Conservation (phyloP, 805 yeast species). For the Suhomyces emberorum region DNA sequence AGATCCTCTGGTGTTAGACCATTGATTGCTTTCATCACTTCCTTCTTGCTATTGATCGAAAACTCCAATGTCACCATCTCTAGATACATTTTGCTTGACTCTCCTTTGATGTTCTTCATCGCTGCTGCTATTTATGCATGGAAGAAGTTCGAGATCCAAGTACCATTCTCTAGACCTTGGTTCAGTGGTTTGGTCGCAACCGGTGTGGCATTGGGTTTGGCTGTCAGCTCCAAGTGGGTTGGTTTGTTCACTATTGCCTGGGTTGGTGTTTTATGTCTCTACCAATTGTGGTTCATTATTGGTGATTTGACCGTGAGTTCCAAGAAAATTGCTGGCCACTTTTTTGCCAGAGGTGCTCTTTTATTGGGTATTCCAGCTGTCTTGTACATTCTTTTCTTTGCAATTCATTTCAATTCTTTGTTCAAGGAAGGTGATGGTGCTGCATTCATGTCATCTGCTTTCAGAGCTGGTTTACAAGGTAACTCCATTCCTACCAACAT, state of each 20-base stretch:
- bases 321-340: conserved; percentile 43
- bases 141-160: conserved; percentile 62
- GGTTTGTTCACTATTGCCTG: conserved; percentile 79
- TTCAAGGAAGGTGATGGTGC: conserved; percentile 66
- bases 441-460: conserved; percentile 69
- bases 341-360: conserved; percentile 47
- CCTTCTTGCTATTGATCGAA: conserved; percentile 58
- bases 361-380: conserved; percentile 57
- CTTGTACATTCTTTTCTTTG: conserved; percentile 57
- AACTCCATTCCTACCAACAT: conserved; percentile 58
- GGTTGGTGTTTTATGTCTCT: conserved; percentile 61
- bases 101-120: conserved; percentile 74
- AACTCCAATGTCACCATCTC: conserved; percentile 70
- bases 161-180: conserved; percentile 59
- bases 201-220: conserved; percentile 68
- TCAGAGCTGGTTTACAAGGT: conserved; percentile 60
- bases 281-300: conserved; percentile 65
- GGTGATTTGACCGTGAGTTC: conserved; percentile 63
- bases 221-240: conserved; percentile 79
- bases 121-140: conserved; percentile 65
- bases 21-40: conserved; percentile 54
- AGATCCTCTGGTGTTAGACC: conserved; percentile 71
- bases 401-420: conserved; percentile 59
- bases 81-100: conserved; percentile 69
- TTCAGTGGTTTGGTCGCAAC: conserved; percentile 59